Base-by-base conservation (phyloP, 768 basidiomycete species). In the Lentinula guzmanii region DNA sequence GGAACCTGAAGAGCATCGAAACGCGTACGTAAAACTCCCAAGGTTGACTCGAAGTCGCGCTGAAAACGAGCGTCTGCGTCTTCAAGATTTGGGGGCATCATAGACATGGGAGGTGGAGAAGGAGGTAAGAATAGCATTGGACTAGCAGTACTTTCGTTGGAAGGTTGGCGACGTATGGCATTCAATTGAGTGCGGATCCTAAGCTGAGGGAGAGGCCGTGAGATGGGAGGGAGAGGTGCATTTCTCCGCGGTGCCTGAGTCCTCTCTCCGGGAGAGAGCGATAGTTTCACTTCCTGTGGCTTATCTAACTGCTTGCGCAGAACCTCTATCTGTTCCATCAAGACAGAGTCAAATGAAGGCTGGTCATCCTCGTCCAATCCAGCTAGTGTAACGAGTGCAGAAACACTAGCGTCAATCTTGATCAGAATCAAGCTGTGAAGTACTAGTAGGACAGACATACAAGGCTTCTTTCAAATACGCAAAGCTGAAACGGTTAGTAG, bases 381-480 rank as follows among this genome's bases (percentile, higher is more conserved):
- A 5, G 84, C 86, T 15, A 93, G 71, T 10, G 78, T 78, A 31
- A 93, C 85, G n/a, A 93, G 79, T 2, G 86, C 76, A 3, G 91
- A 87, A 16, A 93, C 86, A 68, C 91, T 92, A 64, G 5, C 39
- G 34, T 11, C 59, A 37, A 41, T 42, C 31, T 31, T 45, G 33
- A 6, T 37, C 21, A 13, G 11, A 58, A 43, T 63, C 16, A 24
- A 60, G n/a, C 5, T 18, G 34, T 28, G n/a, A 53, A 58, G 13
- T 34, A 60, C 35, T 33, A 28, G 35, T 28, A 42, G 18, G 58
- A 33, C 13, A 16, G 31, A 79, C 90, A 63, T 69, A 94, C 92
- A 94, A 94, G 2, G 85, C 90, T 72, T 94, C 93, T 70, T 95
- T 94, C 67, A 95, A 76, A 71, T 92, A 94, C 0, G 93, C 91